Evolutionary conservation across 2,329 filamentous ascomycete genomes (phyloP).

Genomic region (Alternaria metachromatica): DNA sequence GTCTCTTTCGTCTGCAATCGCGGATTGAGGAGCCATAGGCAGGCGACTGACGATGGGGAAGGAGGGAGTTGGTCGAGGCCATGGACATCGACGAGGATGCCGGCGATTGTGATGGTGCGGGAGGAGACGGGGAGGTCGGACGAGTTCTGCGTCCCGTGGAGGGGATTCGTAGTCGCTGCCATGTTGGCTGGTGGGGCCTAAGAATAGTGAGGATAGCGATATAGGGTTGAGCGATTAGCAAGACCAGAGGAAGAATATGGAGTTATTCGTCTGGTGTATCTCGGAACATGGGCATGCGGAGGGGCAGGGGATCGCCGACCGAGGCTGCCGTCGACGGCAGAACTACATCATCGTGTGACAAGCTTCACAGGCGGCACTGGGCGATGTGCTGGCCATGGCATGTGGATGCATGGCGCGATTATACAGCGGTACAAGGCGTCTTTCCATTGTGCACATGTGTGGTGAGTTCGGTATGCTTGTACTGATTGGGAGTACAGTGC

Average conservation of each 20-base stretch:
- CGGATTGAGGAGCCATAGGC: constrained; percentile 91
- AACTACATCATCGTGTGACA: not conserved
- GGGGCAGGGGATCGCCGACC: constrained; percentile 1
- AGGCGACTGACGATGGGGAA: constrained; percentile 66
- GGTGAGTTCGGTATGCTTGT: not conserved
- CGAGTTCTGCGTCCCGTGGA: constrained; percentile 35
- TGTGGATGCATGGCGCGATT: not conserved
- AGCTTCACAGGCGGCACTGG: not conserved
- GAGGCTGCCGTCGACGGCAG: constrained; percentile 2
- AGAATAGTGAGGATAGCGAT: not conserved
- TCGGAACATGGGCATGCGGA: not conserved
- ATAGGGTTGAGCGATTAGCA: not conserved
- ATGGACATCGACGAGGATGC: constrained; percentile 79
- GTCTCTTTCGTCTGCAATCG: constrained; percentile 71
- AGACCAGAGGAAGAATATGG: not conserved
- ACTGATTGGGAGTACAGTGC: not conserved
- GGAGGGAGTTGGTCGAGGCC: constrained; percentile 76
- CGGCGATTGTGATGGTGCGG: constrained; percentile 74
- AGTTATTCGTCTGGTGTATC: not conserved
- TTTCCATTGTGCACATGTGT: not conserved
- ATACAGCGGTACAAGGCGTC: not conserved
- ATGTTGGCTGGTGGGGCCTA: constrained; percentile 18
- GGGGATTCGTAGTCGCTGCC: constrained; percentile 46
- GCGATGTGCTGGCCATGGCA: not conserved
- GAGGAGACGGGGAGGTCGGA: constrained; percentile 62